Percentiles rank a stretch among this genome's conserved stretches.
Conservation (phyloP, 1,284 basidiomycete genomes). For the Singerocomus inundabilis region DNA sequence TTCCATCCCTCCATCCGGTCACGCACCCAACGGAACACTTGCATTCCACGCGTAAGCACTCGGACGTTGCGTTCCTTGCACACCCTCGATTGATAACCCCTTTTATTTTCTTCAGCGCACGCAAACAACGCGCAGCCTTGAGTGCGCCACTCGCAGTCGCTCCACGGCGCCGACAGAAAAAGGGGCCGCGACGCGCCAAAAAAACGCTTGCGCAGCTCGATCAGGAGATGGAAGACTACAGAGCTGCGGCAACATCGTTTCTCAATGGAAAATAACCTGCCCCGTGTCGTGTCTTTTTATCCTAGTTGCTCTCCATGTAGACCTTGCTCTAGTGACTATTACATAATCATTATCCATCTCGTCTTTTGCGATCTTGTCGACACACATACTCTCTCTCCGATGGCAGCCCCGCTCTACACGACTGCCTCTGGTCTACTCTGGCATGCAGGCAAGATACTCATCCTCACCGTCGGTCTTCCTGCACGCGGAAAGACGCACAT, state of each 20-base stretch:
- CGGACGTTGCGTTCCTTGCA: neutral
- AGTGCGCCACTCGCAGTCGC: conserved; percentile 17
- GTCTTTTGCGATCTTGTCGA: too few relatives aligned
- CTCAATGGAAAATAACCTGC: conserved; percentile 16
- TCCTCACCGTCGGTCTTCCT: conserved; percentile 89
- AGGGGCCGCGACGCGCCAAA: conserved; percentile 64
- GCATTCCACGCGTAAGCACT: conserved; percentile 14
- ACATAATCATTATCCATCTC: conserved; percentile 21
- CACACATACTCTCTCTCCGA: conserved; percentile 27
- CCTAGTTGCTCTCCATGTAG: neutral
- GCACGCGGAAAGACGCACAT: conserved; percentile 97
- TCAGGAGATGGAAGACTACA: conserved; percentile 75
- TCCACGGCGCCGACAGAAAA: conserved; percentile 43
- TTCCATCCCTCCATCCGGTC: conserved; percentile 9
- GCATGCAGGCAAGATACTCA: conserved; percentile 93
- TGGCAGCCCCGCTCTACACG: conserved; percentile 87
- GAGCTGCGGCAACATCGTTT: conserved; percentile 45
- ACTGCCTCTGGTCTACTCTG: conserved; percentile 84
- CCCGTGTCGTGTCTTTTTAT: too few relatives aligned
- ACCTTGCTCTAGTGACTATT: conserved; percentile 3
- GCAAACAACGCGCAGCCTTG: conserved; percentile 20
- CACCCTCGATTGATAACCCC: neutral
- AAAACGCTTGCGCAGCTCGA: conserved; percentile 57
- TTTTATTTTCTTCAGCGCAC: conserved; percentile 11
- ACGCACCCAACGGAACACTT: conserved; percentile 15